Evolutionary conservation across 1,284 basidiomycete genomes (phyloP).

Genomic region (Laetiporus sulphureus): DNA sequence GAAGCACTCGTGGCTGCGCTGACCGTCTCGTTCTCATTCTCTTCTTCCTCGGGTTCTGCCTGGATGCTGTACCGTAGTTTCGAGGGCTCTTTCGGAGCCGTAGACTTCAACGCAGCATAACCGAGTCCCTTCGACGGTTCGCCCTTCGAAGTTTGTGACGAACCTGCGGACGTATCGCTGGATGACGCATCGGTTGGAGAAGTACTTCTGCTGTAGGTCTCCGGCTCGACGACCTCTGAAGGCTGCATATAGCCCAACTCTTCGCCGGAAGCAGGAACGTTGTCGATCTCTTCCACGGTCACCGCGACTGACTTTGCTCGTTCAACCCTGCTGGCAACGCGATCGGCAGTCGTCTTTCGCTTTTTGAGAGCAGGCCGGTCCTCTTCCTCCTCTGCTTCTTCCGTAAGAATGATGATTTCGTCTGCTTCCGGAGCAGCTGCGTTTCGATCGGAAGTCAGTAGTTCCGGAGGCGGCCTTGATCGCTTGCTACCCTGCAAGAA

Average conservation of each 20-base stretch:
- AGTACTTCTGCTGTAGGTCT: conserved; percentile 19
- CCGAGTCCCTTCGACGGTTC: conserved; percentile 13
- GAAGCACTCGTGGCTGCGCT: background rate
- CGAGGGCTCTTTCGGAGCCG: conserved; percentile 63
- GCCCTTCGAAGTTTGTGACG: too few relatives aligned
- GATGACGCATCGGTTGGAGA: too few relatives aligned
- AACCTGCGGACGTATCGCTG: too few relatives aligned
- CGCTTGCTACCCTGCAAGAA: conserved; percentile 57
- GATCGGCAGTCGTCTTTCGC: conserved; percentile 26
- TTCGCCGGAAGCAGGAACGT: too few relatives aligned
- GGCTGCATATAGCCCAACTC: conserved; percentile 19
- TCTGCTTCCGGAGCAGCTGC: too few relatives aligned
- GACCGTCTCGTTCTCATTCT: conserved; percentile 4
- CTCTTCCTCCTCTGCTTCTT: conserved; percentile 26
- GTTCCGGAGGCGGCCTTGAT: background rate
- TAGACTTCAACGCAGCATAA: conserved; percentile 30
- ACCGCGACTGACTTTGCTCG: too few relatives aligned
- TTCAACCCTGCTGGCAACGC: too few relatives aligned
- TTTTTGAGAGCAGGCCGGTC: conserved; percentile 31
- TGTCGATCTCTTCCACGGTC: conserved; percentile 27
- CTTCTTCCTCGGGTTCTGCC: conserved; percentile 35
- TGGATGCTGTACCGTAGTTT: conserved; percentile 64
- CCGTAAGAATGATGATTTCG: too few relatives aligned
- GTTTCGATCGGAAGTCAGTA: too few relatives aligned
- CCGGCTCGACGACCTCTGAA: conserved; percentile 36